phyloP scores from a whole-genome alignment of 345 rosid species.

The Litchi chinensis region DNA sequence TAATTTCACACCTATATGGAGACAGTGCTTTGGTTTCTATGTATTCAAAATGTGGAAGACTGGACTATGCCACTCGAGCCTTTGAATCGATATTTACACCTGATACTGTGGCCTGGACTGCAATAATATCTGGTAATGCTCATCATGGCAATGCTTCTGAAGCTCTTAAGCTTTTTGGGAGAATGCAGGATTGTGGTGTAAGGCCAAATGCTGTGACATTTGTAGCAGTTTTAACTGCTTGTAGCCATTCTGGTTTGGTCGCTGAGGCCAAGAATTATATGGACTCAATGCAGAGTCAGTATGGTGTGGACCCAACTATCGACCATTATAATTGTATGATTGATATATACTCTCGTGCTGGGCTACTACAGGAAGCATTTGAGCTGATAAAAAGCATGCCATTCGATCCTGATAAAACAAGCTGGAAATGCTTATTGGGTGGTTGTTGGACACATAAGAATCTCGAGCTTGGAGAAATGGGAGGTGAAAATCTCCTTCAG shows the following conservation, averaged over 20 bases:
- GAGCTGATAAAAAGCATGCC: conserved; percentile 58
- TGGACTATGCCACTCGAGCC: conserved; percentile 55
- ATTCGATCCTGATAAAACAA: conserved; percentile 61
- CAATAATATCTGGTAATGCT: conserved; percentile 67
- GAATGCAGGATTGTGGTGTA: conserved; percentile 47
- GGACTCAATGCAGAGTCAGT: conserved; percentile 47
- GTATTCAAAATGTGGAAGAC: conserved; percentile 73
- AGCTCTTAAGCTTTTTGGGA: conserved; percentile 59
- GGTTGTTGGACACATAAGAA: conserved; percentile 75
- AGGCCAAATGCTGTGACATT: conserved; percentile 74
- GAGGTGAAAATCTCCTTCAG: conserved; percentile 56
- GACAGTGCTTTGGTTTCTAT: conserved; percentile 68
- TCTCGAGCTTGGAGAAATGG: conserved; percentile 65
- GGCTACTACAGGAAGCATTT: conserved; percentile 55
- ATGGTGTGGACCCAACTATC: conserved; percentile 56
- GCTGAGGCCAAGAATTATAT: conserved; percentile 50
- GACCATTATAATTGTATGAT: conserved; percentile 76
- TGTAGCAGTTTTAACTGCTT: conserved; percentile 68
- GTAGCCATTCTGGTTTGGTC: conserved; percentile 73
- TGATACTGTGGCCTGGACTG: conserved; percentile 80
- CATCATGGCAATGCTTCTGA: conserved; percentile 68
- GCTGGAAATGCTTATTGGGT: conserved; percentile 76
- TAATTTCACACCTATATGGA: conserved; percentile 57
- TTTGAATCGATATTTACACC: conserved; percentile 59
- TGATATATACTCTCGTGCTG: conserved; percentile 67